Conservation (phyloP, 257 asterid species). For the Capsicum baccatum region DNA sequence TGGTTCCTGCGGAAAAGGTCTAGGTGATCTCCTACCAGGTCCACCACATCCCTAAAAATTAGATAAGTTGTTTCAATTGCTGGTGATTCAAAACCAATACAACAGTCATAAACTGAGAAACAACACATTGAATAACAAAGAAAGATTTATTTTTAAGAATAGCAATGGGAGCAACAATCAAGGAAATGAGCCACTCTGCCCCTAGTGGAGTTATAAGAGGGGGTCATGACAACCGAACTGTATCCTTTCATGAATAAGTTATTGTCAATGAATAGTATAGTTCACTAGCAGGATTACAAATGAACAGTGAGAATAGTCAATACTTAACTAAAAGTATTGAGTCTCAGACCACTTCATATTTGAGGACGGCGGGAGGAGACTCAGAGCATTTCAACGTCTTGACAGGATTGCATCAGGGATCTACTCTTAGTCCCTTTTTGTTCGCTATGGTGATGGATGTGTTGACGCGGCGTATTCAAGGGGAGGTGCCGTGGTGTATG, state of each 20-base stretch:
- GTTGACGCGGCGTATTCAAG: no score
- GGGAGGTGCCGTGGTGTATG: no score
- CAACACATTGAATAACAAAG: constrained; percentile 13
- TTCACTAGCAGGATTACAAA: constrained; percentile 3
- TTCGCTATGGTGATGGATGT: no score
- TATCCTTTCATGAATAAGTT: background rate
- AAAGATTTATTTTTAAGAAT: background rate
- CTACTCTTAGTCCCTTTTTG: no score
- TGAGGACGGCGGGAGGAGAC: no score
- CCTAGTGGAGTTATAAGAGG: background rate
- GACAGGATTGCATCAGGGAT: no score
- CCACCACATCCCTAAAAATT: constrained; percentile 76
- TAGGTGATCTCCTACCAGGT: constrained; percentile 86
- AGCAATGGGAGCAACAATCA: constrained; percentile 1
- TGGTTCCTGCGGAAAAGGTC: constrained; percentile 94
- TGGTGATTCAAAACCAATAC: constrained; percentile 27
- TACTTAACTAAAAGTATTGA: background rate
- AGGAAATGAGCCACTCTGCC: constrained; percentile 15
- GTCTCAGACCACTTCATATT: constrained; percentile 10
- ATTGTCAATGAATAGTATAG: background rate
- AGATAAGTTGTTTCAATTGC: constrained; percentile 26
- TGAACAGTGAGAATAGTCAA: background rate
- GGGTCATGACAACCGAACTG: background rate
- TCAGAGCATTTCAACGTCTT: no score
- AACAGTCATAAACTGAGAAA: background rate